Evolutionary conservation across 2,329 filamentous ascomycete species (phyloP), one percentile per base, ranked within the genome.

Genomic region (Dothideomycetes sp.): DNA sequence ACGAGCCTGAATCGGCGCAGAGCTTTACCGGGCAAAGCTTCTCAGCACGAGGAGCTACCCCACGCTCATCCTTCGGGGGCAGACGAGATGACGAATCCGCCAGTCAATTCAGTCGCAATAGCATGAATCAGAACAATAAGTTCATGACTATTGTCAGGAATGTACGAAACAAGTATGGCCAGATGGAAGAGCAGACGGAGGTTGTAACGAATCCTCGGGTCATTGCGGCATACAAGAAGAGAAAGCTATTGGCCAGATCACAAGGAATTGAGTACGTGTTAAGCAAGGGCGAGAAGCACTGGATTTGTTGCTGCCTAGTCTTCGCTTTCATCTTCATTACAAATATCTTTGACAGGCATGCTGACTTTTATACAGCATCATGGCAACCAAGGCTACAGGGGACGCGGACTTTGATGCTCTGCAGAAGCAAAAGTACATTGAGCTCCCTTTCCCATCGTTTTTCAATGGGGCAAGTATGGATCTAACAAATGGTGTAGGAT

Each of bases 201-300:
- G 44, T 39, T 19, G 46, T 58, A 30, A 56, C 53, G 50, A 87
- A 96, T 58, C 78, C 83, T 2, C 79, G 84, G 35, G 86, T 96
- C 36, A 94, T 94, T 61, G 78, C 82, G 46, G 82, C 88, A 59
- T 98, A 98, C 59, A 74, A 84, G 57, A 87, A 84, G 63, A 73
- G 83, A 48, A 79, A 84, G 49, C 76, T 81, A 45, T 76, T 80
- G 49, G 71, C 77, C 46, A 78, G 86, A 48, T 72, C 84, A 45
- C 74, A 84, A 48, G 75, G 77, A 47, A 80, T 82, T 63, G 82
- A 84, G 76, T 86, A 71, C 54, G 79, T 73, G 30, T 33, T 11
- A n/a, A n/a, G n/a, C n/a, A n/a, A n/a, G n/a, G n/a, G n/a, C n/a
- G n/a, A n/a, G n/a, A n/a, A n/a, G n/a, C n/a, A n/a, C n/a, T n/a